phyloP scores from a whole-genome alignment of 768 basidiomycete genomes.

The Dacryopinax primogenitus region DNA sequence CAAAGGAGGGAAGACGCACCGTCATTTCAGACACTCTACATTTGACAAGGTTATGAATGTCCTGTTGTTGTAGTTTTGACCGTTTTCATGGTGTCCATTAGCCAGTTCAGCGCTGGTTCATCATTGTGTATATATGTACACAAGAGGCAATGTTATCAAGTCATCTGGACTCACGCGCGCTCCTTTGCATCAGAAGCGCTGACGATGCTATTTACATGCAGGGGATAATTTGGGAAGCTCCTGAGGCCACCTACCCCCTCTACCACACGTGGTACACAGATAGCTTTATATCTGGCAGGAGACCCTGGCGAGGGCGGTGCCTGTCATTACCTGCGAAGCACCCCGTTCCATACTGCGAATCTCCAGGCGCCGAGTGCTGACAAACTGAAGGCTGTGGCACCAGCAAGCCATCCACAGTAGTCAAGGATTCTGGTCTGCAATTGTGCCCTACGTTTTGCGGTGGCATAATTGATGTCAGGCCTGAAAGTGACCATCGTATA shows the following conservation, averaged over 20 bases:
- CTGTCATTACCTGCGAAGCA: background rate
- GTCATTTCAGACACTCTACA: background rate
- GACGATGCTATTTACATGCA: background rate
- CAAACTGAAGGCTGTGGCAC: slow-evolving; percentile 26
- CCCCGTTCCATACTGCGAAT: slow-evolving; percentile 25
- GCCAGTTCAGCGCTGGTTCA: background rate
- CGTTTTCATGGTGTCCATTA: slow-evolving; percentile 4
- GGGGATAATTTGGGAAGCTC: background rate
- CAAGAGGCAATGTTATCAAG: background rate
- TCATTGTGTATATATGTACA: background rate
- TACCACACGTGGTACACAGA: background rate
- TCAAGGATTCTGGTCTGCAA: slow-evolving; percentile 55
- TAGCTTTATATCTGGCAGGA: background rate
- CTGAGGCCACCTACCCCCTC: background rate
- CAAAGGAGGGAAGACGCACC: slow-evolving; percentile 3
- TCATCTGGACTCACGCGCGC: background rate
- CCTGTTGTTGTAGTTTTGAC: slow-evolving; percentile 7
- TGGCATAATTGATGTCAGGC: slow-evolving; percentile 83
- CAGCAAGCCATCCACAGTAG: slow-evolving; percentile 34
- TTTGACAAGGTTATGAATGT: slow-evolving; percentile 1
- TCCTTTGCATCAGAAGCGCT: background rate
- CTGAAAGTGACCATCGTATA: slow-evolving; percentile 99
- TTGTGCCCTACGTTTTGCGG: slow-evolving; percentile 55
- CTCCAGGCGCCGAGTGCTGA: slow-evolving; percentile 32
- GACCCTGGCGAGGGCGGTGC: slow-evolving; percentile 8